Percentiles rank a stretch among this genome's conserved stretches.
These are phyloP conservation scores for Cryomyces antarcticus DNA, from an alignment of 495 filamentous ascomycete species.

Conservation along the genomic window DNA sequence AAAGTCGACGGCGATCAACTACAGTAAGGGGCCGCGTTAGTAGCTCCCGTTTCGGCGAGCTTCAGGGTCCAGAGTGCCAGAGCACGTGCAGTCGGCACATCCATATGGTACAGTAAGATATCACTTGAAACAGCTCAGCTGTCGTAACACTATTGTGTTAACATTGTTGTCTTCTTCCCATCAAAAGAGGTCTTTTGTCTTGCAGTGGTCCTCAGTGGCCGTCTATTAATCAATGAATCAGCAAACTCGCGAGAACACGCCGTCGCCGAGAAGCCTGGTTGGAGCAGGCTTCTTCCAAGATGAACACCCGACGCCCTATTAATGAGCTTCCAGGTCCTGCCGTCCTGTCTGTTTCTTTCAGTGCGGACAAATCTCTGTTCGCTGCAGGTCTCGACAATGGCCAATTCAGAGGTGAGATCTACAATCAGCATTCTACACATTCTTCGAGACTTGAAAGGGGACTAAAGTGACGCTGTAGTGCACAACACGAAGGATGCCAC, in stretches of 20 bases:
- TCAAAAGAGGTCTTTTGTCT: background rate
- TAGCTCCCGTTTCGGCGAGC: too few species aligned
- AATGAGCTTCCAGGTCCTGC: conserved; percentile 52
- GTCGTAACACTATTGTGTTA: background rate
- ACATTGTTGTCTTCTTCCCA: background rate
- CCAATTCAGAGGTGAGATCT: conserved; percentile 44
- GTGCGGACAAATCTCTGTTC: conserved; percentile 72
- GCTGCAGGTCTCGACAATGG: conserved; percentile 73
- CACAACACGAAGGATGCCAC: too few species aligned
- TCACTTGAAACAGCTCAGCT: background rate
- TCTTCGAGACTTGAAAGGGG: conserved; percentile 8
- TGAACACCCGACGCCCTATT: conserved; percentile 83
- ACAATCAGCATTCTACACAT: background rate
- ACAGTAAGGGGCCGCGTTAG: too few species aligned
- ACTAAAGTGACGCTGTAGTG: conserved; percentile 2
- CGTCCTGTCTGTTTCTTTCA: conserved; percentile 73
- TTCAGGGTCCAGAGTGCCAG: too few species aligned
- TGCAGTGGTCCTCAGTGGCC: background rate
- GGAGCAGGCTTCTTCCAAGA: conserved; percentile 19
- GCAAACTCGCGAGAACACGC: background rate
- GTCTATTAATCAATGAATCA: background rate
- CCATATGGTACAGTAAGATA: background rate
- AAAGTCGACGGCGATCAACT: too few species aligned
- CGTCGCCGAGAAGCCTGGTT: background rate
- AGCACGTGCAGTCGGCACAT: too few species aligned